These are phyloP conservation scores for Suillus americanus DNA, from an alignment of 768 basidiomycete genomes.

Conservation along the genomic window DNA sequence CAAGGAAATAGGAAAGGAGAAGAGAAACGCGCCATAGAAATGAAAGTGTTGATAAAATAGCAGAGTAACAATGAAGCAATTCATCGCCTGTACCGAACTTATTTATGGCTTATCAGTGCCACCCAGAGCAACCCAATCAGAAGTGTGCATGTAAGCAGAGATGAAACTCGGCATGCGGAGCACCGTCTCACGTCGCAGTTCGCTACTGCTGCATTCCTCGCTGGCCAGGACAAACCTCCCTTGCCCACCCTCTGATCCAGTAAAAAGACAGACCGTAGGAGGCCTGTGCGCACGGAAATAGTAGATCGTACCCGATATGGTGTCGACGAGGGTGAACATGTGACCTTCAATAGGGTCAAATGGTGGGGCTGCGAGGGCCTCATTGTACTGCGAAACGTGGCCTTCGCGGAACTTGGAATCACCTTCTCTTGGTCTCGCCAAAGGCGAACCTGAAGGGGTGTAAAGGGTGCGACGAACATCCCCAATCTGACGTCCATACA, in stretches of 20 bases:
- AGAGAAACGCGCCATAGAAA: not conserved
- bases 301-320: conserved; percentile 20
- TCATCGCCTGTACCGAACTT: too few relatives aligned
- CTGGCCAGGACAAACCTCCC: conserved; percentile 23
- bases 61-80: not conserved
- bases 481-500: conserved; percentile 15
- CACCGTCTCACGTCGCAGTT: conserved; percentile 26
- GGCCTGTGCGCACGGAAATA: conserved; percentile 22
- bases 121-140: conserved; percentile 23
- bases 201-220: conserved; percentile 19
- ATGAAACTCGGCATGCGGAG: conserved; percentile 23
- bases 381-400: conserved; percentile 11
- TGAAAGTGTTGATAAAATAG: not conserved
- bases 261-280: conserved; percentile 25
- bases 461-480: conserved; percentile 10
- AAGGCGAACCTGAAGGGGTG: conserved; percentile 17
- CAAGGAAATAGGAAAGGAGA: not conserved
- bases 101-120: not conserved
- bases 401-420: conserved; percentile 19
- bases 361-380: not conserved
- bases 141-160: conserved; percentile 17
- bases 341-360: not conserved
- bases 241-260: conserved; percentile 19
- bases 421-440: not conserved
- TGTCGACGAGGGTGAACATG: conserved; percentile 27